Evolutionary conservation across 208 protist species (phyloP).

Genomic region (Acanthamoeba lenticulata): DNA sequence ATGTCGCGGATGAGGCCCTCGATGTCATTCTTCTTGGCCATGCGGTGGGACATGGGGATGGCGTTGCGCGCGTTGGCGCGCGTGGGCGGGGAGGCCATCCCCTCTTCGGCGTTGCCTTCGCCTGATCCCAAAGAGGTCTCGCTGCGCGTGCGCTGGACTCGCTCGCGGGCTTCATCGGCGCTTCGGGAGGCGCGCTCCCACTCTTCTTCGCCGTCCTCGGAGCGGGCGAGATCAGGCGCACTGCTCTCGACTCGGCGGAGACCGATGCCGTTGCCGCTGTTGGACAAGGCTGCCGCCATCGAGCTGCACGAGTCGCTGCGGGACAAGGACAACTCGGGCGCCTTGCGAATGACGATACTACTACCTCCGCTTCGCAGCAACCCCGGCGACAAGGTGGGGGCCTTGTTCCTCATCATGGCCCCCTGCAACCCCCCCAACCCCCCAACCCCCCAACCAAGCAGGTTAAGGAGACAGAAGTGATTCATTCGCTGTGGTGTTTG

Average conservation of each 20-base stretch:
- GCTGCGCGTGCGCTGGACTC: background rate
- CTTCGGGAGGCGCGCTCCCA: background rate
- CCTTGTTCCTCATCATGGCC: background rate
- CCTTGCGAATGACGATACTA: background rate
- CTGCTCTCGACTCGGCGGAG: background rate
- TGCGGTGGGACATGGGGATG: background rate
- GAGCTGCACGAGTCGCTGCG: background rate
- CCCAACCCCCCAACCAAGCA: background rate
- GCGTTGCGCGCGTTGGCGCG: background rate
- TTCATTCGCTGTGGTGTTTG: no score
- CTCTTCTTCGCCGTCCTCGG: background rate
- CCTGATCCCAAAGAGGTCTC: background rate
- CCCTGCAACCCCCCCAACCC: background rate
- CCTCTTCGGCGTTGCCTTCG: background rate
- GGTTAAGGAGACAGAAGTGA: no score
- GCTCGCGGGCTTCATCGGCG: background rate
- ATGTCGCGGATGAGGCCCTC: background rate
- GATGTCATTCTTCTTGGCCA: slow-evolving; percentile 25
- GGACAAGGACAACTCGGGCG: no score
- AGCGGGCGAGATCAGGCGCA: background rate
- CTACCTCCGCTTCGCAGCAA: background rate
- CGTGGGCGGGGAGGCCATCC: background rate
- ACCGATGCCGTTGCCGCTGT: background rate
- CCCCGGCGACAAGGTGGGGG: background rate
- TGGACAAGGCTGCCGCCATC: background rate